These are phyloP conservation scores for Erysimum cheiri DNA, from an alignment of 441 rosid genomes.

Conservation along the genomic window DNA sequence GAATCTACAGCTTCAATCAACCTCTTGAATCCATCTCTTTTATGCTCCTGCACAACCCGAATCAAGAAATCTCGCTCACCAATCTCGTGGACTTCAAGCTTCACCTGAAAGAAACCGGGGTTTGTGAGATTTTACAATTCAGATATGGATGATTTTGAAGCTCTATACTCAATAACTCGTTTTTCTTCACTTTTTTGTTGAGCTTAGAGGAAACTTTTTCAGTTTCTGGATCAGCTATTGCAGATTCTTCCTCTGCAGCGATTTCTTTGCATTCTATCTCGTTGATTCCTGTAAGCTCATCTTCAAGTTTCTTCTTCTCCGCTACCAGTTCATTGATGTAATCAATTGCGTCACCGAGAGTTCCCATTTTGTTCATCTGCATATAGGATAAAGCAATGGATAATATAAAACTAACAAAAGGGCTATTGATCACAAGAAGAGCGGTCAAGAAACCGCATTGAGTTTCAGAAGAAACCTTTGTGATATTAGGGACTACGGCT, in stretches of 20 bases:
- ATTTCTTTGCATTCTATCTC: constrained; percentile 38
- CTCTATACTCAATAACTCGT: constrained; percentile 48
- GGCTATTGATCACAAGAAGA: neutral
- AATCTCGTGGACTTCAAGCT: constrained; percentile 63
- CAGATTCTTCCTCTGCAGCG: constrained; percentile 50
- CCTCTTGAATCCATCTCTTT: constrained; percentile 61
- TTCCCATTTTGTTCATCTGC: constrained; percentile 80
- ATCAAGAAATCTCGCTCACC: constrained; percentile 59
- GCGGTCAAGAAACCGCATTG: constrained; percentile 12
- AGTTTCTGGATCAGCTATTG: constrained; percentile 27
- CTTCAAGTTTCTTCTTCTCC: constrained; percentile 58
- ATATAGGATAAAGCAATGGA: constrained; percentile 29
- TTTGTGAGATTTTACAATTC: neutral
- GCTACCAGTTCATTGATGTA: constrained; percentile 60
- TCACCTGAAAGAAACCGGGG: constrained; percentile 46
- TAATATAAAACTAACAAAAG: neutral
- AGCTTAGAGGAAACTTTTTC: constrained; percentile 34
- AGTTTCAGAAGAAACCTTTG: constrained; percentile 62
- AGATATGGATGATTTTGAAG: neutral
- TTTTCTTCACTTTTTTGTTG: constrained; percentile 29
- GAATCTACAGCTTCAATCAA: constrained; percentile 62
- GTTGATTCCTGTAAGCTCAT: constrained; percentile 53
- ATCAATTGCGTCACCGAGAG: constrained; percentile 71
- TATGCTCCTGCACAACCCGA: constrained; percentile 52
- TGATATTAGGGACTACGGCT: constrained; percentile 73